These are phyloP conservation scores for Candolleomyces aberdarensis DNA, from an alignment of 768 basidiomycete species.

Conservation along the genomic window DNA sequence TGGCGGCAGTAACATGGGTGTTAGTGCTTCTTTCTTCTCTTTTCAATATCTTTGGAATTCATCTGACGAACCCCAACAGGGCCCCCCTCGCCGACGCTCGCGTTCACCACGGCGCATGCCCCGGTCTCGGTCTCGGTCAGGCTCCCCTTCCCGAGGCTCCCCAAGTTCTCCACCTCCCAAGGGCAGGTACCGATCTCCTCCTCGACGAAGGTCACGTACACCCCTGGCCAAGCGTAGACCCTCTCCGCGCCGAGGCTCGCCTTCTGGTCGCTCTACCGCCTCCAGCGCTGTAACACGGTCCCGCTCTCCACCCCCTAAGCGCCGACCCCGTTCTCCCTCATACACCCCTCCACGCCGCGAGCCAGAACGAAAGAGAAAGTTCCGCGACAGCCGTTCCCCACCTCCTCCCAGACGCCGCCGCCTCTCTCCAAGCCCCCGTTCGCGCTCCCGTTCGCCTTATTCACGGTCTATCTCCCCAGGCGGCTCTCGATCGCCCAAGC, in stretches of 20 bases:
- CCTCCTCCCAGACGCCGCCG: conserved; percentile 42
- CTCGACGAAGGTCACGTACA: conserved; percentile 40
- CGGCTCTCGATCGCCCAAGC: background rate
- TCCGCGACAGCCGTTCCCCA: conserved; percentile 39
- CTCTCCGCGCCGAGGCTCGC: background rate
- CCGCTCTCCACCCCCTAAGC: conserved; percentile 34
- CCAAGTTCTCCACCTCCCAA: conserved; percentile 41
- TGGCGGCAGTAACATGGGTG: conserved; percentile 2
- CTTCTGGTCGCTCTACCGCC: conserved; percentile 7
- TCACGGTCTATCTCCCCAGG: background rate
- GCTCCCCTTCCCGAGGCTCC: conserved; percentile 19
- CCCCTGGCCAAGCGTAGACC: conserved; percentile 13
- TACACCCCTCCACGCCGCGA: conserved; percentile 48
- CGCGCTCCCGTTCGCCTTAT: conserved; percentile 23
- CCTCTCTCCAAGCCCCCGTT: conserved; percentile 31
- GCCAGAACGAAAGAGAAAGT: conserved; percentile 14
- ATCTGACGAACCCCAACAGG: conserved; percentile 22
- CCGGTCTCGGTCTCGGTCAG: conserved; percentile 34
- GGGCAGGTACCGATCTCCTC: conserved; percentile 35
- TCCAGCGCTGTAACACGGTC: conserved; percentile 26
- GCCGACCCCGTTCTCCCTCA: conserved; percentile 45
- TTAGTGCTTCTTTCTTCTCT: conserved; percentile 10
- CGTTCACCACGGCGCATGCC: conserved; percentile 41
- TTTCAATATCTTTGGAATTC: conserved; percentile 6
- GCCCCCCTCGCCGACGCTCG: conserved; percentile 46